phyloP scores from a whole-genome alignment of 768 basidiomycete genomes.

The Auricularia sp. region DNA sequence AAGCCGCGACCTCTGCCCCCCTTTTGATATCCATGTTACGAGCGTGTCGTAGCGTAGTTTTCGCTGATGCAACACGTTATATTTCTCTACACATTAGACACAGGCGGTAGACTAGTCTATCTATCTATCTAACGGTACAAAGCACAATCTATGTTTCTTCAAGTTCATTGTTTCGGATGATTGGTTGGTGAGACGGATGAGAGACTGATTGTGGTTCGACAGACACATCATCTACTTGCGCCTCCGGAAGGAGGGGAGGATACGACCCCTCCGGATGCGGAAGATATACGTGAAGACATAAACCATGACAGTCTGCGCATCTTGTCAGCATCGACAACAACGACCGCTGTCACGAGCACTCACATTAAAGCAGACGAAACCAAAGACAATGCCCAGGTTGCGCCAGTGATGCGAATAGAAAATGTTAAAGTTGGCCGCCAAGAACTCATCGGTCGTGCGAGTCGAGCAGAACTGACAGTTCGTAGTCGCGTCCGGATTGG shows the following conservation, averaged over 20 bases:
- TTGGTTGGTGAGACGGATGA: too few relatives aligned
- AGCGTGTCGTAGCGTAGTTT: too few relatives aligned
- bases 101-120: too few relatives aligned
- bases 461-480: constrained; percentile 51
- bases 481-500: constrained; percentile 41
- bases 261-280: constrained; percentile 27
- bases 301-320: constrained; percentile 30
- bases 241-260: neutral
- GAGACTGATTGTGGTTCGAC: too few relatives aligned
- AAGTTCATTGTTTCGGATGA: too few relatives aligned
- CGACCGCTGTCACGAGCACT: neutral
- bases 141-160: too few relatives aligned
- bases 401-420: constrained; percentile 46
- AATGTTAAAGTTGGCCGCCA: constrained; percentile 42
- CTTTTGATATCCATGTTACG: too few relatives aligned
- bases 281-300: constrained; percentile 49
- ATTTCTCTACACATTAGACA: too few relatives aligned
- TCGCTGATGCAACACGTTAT: too few relatives aligned
- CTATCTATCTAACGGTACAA: too few relatives aligned
- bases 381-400: constrained; percentile 42
- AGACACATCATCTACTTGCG: too few relatives aligned
- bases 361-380: constrained; percentile 35
- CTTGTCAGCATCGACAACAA: neutral
- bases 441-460: constrained; percentile 48
- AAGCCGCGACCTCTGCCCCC: too few relatives aligned